Evolutionary conservation across 1,284 basidiomycete genomes (phyloP), one percentile per base, ranked within the genome.

Genomic region (Rhodotorula sp.): DNA sequence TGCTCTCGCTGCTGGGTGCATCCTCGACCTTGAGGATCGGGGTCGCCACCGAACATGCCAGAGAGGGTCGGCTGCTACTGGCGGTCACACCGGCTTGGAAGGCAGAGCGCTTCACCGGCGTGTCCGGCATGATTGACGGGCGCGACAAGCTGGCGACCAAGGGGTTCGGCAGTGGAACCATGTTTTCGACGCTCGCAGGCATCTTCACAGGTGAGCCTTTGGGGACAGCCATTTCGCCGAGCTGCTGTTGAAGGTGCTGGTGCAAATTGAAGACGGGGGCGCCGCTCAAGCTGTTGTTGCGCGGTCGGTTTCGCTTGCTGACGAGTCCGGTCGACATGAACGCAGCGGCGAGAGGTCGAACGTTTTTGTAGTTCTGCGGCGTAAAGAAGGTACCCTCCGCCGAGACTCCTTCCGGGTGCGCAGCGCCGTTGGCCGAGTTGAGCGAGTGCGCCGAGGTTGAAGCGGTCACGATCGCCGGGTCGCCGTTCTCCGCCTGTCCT

Each of bases 261-360:
- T 68, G 66, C 10, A 72, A 56, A 55, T 72, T 68, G 66, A 70
- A 72, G 26, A 66, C 49, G 8, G 73, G 73, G 15, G 73, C 63
- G 30, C 68, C 71, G 54, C 60, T 61, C 30, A 59, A 37, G n/a
- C 68, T 70, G 51, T 58, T 56, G 58, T 62, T 64, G n/a, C 67
- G 62, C 2, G 68, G 72, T 5, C 71, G 71, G 49, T 44, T 63
- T 30, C 64, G 75, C 68, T 82, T 82, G 42, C 79, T 80, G 45
- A 82, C 78, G 48, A 82, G 78, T 0, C 82, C 82, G 6, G 80
- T 81, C 48, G 80, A 81, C 74, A 79, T 77, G 77, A 82, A 82
- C 6, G 81, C 82, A 7, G 81, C 79, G 62, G 81, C 80, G 8
- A 82, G 75, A 1, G 82, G 82, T 63, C 79, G 78, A 69, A 82